Conservation (phyloP, 805 yeast species). For the Cyberlindnera meyerae region DNA sequence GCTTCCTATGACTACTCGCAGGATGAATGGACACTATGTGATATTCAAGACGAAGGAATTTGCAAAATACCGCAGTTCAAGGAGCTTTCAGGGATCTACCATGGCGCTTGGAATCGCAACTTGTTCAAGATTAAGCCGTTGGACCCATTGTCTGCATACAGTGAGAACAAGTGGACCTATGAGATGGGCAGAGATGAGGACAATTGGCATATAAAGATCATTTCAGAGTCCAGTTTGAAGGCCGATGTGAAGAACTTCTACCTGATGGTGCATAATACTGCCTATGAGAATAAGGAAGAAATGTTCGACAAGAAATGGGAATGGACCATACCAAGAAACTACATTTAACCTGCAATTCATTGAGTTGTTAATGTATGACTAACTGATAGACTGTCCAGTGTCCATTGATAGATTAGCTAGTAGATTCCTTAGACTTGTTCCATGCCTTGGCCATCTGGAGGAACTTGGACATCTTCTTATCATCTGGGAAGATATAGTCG, state of each 20-base stretch:
- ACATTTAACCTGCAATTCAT: conserved; percentile 5
- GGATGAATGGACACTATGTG: conserved; percentile 20
- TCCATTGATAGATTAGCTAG: too few relatives aligned
- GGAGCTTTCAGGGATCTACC: conserved; percentile 33
- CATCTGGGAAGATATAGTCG: conserved; percentile 69
- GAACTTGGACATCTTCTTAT: conserved; percentile 36
- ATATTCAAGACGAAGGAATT: conserved; percentile 32
- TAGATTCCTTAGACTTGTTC: conserved; percentile 23
- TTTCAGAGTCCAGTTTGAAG: conserved; percentile 29
- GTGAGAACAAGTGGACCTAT: conserved; percentile 36
- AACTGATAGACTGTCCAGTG: too few relatives aligned
- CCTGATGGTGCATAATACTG: conserved; percentile 30
- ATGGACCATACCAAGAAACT: conserved; percentile 31
- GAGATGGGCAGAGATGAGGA: conserved; percentile 36
- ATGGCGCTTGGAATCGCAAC: conserved; percentile 37
- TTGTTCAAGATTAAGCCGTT: conserved; percentile 32
- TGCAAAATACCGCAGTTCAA: conserved; percentile 30
- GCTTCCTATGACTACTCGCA: conserved; percentile 18
- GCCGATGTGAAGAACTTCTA: conserved; percentile 31
- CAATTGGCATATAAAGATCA: conserved; percentile 34
- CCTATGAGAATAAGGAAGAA: conserved; percentile 30
- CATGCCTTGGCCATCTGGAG: conserved; percentile 46
- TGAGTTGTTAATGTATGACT: too few relatives aligned
- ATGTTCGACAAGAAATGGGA: conserved; percentile 33
- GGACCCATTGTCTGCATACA: conserved; percentile 37